A percentile compares a stretch with the other conserved stretches of the same genome.
These are phyloP conservation scores for Pelargonium fulgidum DNA, from an alignment of 441 rosid species.

Conservation along the genomic window DNA sequence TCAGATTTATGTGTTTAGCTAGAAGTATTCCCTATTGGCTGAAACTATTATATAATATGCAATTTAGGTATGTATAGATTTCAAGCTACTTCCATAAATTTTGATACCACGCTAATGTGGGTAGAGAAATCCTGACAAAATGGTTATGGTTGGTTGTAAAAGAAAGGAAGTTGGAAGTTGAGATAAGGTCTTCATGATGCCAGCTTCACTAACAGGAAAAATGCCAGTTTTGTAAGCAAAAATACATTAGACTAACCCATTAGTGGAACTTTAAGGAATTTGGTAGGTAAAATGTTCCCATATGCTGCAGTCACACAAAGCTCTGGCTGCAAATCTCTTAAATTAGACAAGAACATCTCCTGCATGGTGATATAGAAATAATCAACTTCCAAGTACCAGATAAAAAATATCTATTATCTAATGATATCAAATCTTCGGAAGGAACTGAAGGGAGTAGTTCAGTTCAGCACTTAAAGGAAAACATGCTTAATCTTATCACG, in stretches of 20 bases:
- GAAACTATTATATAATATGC: not conserved
- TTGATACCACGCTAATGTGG: not conserved
- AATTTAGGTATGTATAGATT: not conserved
- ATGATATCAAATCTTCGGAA: not conserved
- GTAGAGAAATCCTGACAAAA: not conserved
- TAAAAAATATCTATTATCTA: not conserved
- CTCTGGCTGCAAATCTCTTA: conserved; percentile 75
- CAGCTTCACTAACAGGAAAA: not conserved
- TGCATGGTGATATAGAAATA: conserved; percentile 23
- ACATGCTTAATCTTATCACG: not conserved
- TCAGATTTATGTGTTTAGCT: not conserved
- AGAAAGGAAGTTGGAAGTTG: too few relatives aligned
- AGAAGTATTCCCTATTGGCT: not conserved
- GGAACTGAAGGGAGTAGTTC: not conserved
- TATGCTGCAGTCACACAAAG: conserved; percentile 90
- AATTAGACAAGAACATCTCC: conserved; percentile 57
- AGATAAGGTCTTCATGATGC: too few relatives aligned
- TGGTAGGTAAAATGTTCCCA: conserved; percentile 81
- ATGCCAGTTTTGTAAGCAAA: conserved; percentile 10
- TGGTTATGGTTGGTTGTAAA: too few relatives aligned
- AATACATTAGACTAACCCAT: conserved; percentile 50
- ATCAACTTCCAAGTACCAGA: not conserved
- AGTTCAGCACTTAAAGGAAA: not conserved
- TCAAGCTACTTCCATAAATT: not conserved
- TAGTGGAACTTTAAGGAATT: conserved; percentile 74